Conservation (phyloP, 768 basidiomycete species). For the Boletus sp. region DNA sequence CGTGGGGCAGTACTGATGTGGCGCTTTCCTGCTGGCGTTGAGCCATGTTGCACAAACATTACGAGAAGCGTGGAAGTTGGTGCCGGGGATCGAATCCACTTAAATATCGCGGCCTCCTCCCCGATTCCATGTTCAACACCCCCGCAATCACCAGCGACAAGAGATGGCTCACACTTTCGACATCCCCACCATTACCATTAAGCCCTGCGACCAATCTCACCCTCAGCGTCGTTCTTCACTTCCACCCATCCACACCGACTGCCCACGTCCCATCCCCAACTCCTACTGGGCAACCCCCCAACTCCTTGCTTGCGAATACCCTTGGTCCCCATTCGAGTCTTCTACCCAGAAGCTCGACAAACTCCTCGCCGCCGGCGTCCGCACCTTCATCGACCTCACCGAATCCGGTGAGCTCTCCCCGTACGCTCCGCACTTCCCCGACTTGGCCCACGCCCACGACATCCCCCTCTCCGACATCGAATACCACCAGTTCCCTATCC, state of each 20-base stretch:
- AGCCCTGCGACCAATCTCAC: neutral
- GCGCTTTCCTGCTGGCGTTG: slow-evolving; percentile 4
- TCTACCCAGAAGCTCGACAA: slow-evolving; percentile 70
- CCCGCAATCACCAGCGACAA: slow-evolving; percentile 6
- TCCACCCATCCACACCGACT: slow-evolving; percentile 12
- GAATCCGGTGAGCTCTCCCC: slow-evolving; percentile 73
- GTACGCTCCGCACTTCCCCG: slow-evolving; percentile 54
- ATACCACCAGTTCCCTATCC: slow-evolving; percentile 79
- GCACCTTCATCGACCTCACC: slow-evolving; percentile 84
- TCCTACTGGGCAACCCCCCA: slow-evolving; percentile 79
- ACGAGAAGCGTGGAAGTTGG: slow-evolving; percentile 1
- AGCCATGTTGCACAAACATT: slow-evolving; percentile 9
- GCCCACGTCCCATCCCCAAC: slow-evolving; percentile 72
- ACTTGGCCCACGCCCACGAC: slow-evolving; percentile 52
- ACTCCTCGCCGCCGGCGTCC: slow-evolving; percentile 67
- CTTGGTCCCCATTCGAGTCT: slow-evolving; percentile 59
- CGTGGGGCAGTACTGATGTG: slow-evolving; percentile 10
- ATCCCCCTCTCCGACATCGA: slow-evolving; percentile 57
- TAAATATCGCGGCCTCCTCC: slow-evolving; percentile 12
- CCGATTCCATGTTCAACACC: neutral
- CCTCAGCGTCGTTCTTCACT: slow-evolving; percentile 22
- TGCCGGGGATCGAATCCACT: slow-evolving; percentile 1
- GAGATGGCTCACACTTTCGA: slow-evolving; percentile 6
- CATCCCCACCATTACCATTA: slow-evolving; percentile 14
- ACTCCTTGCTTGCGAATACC: slow-evolving; percentile 80